Evolutionary conservation across 2,329 filamentous ascomycete species (phyloP), one percentile per base, ranked within the genome.

Genomic region (Trichoderma koningiopsis): DNA sequence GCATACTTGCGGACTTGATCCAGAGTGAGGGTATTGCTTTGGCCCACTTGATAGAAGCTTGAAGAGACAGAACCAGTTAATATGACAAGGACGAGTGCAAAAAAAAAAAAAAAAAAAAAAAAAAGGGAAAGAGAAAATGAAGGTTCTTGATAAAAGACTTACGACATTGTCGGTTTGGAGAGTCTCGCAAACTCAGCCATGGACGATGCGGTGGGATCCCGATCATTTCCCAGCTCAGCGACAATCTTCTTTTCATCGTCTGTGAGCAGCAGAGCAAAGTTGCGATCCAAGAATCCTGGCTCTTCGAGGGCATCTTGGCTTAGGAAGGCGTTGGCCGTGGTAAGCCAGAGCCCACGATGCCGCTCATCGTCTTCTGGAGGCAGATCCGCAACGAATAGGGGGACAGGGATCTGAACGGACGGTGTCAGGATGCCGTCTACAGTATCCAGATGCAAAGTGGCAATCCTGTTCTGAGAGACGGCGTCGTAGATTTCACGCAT

Each of bases 1-100:
- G 94, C 94, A 71, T 97, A 92, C 74, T 93, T 91, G 72, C 95
- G 91, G 72, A 98, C 91, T 73, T 97, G 92, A 37, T 88, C 86
- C 1, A 96, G 85, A 4, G 91, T 89, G 64, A 98, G 90, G 24
- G 90, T 87, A 63, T 91, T 88, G 72, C 86, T 88, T 73, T 90
- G 87, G 19, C 90, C 88, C 66, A 93, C 88, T 77, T 94, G 92
- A 68, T 88, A 82, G 77, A 91, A 89, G 57, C 83, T 85, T 71
- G 19, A 55, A 14, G 40, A 10, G 16, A 29, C 33, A 11, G 1
- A 16, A 19, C 7, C 37, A 11, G 22, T 43, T 37, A 40, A 37
- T 11, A 29, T 29, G 16, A 13, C 3, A 24, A 40, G 57, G 14
- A 13, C 11, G n/a, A 24, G 10, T 8, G 22, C 35, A 3, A 7